Conservation (phyloP, 768 basidiomycete genomes). For the Gloeophyllum trabeum region DNA sequence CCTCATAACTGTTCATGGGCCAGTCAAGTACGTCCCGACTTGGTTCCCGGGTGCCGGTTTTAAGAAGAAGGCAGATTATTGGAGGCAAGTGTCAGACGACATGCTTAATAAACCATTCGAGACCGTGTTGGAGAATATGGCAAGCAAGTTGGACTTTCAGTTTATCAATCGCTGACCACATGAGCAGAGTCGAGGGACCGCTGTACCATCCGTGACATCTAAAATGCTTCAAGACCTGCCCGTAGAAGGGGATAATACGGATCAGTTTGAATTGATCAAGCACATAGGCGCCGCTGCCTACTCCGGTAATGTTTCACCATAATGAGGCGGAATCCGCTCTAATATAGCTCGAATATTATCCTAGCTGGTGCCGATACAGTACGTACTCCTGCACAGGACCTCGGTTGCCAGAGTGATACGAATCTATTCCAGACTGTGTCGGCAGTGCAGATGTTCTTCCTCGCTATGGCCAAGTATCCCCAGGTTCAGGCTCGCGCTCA, state of each 20-base stretch:
- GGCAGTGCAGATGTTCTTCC: constrained; percentile 8
- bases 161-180: background rate
- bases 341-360: constrained; percentile 13
- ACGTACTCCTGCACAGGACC: constrained; percentile 4
- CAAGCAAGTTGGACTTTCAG: background rate
- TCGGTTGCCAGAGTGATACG: background rate
- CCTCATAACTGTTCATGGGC: background rate
- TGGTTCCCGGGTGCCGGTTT: constrained; percentile 10
- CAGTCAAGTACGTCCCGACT: constrained; percentile 8
- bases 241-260: background rate
- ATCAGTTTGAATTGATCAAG: background rate
- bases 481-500: constrained; percentile 15
- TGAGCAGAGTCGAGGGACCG: background rate
- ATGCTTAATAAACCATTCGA: background rate
- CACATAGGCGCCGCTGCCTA: constrained; percentile 5
- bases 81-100: background rate
- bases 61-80: constrained; percentile 2
- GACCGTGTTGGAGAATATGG: background rate
- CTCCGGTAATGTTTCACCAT: background rate
- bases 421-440: constrained; percentile 7
- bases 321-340: constrained; percentile 14
- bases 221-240: background rate
- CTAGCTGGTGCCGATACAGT: constrained; percentile 32
- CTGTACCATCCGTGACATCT: background rate
- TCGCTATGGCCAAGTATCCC: constrained; percentile 11